Evolutionary conservation across 2,329 filamentous ascomycete genomes (phyloP).

Genomic region (Dactylellina sp.): DNA sequence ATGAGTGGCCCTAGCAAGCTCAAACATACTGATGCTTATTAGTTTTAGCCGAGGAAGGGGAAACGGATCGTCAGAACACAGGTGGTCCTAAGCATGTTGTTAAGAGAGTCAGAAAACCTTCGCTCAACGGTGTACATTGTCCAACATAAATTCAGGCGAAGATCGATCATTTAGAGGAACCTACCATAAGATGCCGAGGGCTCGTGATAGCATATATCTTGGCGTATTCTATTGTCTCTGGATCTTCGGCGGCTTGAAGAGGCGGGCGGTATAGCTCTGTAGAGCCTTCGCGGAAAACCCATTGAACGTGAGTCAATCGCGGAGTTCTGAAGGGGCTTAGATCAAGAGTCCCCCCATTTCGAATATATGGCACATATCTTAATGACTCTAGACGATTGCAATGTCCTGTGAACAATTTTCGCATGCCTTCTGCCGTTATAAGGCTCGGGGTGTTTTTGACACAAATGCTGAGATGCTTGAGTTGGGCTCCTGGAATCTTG

Average conservation of each 20-base stretch:
- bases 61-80: neutral
- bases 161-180: constrained; percentile 1
- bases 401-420: constrained; percentile 25
- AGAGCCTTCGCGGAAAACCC: constrained; percentile 9
- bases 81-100: neutral
- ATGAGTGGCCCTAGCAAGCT: neutral
- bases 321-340: constrained; percentile 15
- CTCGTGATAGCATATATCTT: constrained; percentile 10
- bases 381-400: constrained; percentile 15
- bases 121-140: too few relatives aligned
- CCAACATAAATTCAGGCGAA: neutral
- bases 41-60: neutral
- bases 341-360: neutral
- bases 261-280: constrained; percentile 3
- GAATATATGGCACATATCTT: constrained; percentile 19
- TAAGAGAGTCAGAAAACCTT: neutral
- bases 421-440: constrained; percentile 2
- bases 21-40: neutral
- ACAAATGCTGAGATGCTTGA: constrained; percentile 28
- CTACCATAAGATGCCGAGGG: constrained; percentile 19
- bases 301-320: constrained; percentile 15
- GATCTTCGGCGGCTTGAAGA: constrained; percentile 2
- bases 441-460: neutral
- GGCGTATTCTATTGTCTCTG: neutral
- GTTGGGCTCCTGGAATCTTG: neutral